Evolutionary conservation across 768 basidiomycete species (phyloP).

Genomic region (Leccinum disarticulatum): DNA sequence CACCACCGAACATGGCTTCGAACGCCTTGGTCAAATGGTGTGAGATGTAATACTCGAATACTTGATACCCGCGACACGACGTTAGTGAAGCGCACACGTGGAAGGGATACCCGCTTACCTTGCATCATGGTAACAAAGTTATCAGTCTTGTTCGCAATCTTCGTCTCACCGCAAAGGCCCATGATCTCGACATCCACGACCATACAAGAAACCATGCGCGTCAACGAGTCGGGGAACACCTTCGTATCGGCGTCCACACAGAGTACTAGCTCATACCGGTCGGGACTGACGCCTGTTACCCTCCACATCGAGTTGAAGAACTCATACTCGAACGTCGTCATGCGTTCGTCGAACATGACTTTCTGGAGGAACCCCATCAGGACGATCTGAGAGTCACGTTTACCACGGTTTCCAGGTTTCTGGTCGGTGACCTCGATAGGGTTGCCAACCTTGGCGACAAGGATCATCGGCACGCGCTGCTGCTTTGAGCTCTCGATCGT

Average conservation of each 20-base stretch:
- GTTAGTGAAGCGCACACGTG: constrained; percentile 10
- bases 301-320: constrained; percentile 99
- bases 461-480: constrained; percentile 92
- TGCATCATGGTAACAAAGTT: constrained; percentile 99
- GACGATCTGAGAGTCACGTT: constrained; percentile 97
- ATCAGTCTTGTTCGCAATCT: constrained; percentile 98
- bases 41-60: constrained; percentile 99
- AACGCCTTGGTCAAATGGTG: constrained; percentile 99
- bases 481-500: constrained; percentile 92
- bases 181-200: constrained; percentile 96
- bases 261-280: constrained; percentile 91
- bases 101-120: constrained; percentile 54
- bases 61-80: constrained; percentile 39
- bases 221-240: constrained; percentile 97
- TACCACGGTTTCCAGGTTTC: constrained; percentile 98
- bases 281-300: constrained; percentile 91
- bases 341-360: constrained; percentile 99
- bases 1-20: constrained; percentile 99
- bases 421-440: constrained; percentile 83
- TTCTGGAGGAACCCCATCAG: constrained; percentile 98
- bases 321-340: constrained; percentile 99
- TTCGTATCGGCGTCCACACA: constrained; percentile 99
- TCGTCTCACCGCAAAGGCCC: constrained; percentile 99
- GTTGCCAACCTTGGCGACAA: constrained; percentile 96
- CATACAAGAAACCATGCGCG: constrained; percentile 96